A percentile compares a stretch with the other conserved stretches of the same genome.
These are phyloP conservation scores for Cruciata laevipes DNA, from an alignment of 257 asterid genomes.

Conservation along the genomic window DNA sequence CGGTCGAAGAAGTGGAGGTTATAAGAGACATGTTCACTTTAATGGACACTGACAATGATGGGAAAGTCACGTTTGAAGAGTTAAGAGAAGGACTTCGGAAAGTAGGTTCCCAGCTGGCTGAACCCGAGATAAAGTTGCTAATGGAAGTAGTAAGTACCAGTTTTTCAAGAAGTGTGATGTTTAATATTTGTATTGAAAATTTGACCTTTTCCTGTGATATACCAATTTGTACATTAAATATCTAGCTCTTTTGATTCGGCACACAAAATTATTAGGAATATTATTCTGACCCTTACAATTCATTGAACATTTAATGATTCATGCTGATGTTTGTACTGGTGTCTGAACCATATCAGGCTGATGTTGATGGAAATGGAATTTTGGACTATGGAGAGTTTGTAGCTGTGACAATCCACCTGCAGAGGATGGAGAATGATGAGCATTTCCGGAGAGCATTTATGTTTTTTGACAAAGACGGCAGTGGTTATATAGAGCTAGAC, in stretches of 20 bases:
- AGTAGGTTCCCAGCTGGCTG: constrained; percentile 98
- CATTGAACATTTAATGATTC: neutral
- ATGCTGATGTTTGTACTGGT: neutral
- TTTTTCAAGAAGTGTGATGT: constrained; percentile 7
- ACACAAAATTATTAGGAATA: neutral
- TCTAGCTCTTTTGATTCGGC: neutral
- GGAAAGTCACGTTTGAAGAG: constrained; percentile 85
- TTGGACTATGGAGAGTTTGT: constrained; percentile 94
- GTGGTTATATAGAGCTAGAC: constrained; percentile 71
- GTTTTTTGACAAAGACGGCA: constrained; percentile 78
- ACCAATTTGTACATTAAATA: neutral
- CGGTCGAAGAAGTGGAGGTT: constrained; percentile 88
- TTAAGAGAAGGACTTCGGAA: constrained; percentile 73
- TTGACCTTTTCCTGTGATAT: neutral
- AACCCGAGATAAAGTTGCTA: constrained; percentile 87
- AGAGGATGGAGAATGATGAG: constrained; percentile 81
- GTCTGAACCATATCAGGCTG: constrained; percentile 45
- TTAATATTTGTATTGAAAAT: neutral
- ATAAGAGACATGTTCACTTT: constrained; percentile 88
- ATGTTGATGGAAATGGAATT: constrained; percentile 84
- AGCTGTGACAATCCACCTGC: constrained; percentile 86
- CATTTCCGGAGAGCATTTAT: constrained; percentile 72
- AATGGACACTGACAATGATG: constrained; percentile 90
- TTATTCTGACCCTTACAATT: neutral
- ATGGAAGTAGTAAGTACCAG: constrained; percentile 87